Base-by-base conservation (phyloP, 257 asterid species). In the Scutellaria galericulata region DNA sequence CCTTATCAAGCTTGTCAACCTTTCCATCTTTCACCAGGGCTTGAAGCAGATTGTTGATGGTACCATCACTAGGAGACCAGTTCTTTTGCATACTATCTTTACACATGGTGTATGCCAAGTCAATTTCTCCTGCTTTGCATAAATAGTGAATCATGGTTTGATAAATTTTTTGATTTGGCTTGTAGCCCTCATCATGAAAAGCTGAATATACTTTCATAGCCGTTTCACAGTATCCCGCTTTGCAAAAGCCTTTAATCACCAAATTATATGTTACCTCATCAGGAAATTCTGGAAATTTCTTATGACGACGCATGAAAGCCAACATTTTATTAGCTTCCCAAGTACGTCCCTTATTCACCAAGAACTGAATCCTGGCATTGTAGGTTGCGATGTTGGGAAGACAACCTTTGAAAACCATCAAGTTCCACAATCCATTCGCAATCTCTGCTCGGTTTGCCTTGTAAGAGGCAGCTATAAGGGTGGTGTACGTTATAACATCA, bases 91-190 rank as follows among this genome's bases (percentile, higher is more conserved):
- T 85, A 79, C 91, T 81, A 13, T 79, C 84, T 79, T 82, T 85
- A 79, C 95, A 84, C 85, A 87, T 79, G 35, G 78, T 69, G 78
- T 83, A 89, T 12, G 97, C 96, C 80, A 76, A 35, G 52, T 83
- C 86, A 62, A 78, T 76, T 31, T 89, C 71, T 72, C 81, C 76
- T 2, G 90, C 88, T 77, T 35, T 77, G 55, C 86, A 85, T 45
- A 88, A 84, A 84, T 88, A 86, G 72, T 89, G 96, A 63, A 88
- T 82, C 91, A 91, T 75, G 54, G 96, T 91, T 61, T 91, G 96
- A 75, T 85, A 91, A 71, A 87, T 86, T 71, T 86, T 86, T 53
- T 82, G 82, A 81, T 91, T 89, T 9, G 96, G 88, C 82, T 85
- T 83, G 80, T 75, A 75, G 35, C 95, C 97, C 22, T 74, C 81